These are phyloP conservation scores for Paramecium tetraurelia DNA, from an alignment of 73 alveolate species.

Conservation along the genomic window DNA sequence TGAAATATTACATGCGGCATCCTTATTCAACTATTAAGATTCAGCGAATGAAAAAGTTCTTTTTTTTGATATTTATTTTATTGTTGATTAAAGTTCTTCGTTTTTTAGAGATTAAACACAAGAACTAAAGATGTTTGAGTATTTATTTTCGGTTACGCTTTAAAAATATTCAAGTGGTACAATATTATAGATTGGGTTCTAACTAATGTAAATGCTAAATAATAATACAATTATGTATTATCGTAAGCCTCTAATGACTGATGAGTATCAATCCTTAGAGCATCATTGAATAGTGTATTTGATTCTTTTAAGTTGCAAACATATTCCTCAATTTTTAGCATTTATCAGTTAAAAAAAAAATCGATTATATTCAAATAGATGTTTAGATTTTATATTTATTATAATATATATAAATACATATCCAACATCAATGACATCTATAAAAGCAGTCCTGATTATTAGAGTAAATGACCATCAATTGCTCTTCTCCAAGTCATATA, in stretches of 20 bases:
- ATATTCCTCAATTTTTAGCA: slow-evolving; percentile 15
- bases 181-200: slow-evolving; percentile 20
- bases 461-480: not conserved
- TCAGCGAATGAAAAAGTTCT: slow-evolving; percentile 30
- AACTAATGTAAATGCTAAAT: slow-evolving; percentile 4
- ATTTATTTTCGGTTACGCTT: not conserved
- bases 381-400: not conserved
- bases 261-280: not conserved
- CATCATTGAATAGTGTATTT: not conserved
- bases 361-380: not conserved
- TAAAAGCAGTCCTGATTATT: not conserved
- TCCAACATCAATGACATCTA: not conserved
- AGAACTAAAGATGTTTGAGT: slow-evolving; percentile 29
- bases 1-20: not conserved
- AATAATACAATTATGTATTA: slow-evolving; percentile 1
- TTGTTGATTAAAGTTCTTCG: not conserved
- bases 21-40: not conserved
- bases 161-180: not conserved
- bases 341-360: slow-evolving; percentile 11
- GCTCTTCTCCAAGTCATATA: not conserved
- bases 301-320: slow-evolving; percentile 15
- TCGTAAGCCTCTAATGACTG: not conserved
- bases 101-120: not conserved
- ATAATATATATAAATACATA: not conserved
- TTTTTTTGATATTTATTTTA: not conserved